phyloP scores from a whole-genome alignment of 768 basidiomycete species.

The Suillus americanus region DNA sequence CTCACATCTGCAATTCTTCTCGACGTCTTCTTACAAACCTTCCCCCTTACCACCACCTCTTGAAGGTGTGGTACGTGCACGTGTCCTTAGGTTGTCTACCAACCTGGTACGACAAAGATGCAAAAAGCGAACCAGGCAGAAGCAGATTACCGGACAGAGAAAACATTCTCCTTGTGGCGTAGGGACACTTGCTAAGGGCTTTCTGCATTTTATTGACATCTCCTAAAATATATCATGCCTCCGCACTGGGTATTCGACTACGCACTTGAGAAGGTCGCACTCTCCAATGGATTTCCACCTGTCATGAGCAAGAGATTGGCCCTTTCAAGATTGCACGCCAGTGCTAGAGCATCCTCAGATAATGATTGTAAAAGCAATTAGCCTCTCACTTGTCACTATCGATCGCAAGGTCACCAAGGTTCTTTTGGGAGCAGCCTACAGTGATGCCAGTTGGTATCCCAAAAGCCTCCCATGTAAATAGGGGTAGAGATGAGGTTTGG shows the following conservation, averaged over 20 bases:
- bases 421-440: conserved; percentile 65
- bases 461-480: conserved; percentile 58
- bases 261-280: conserved; percentile 81
- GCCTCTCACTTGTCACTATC: conserved; percentile 63
- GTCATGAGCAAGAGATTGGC: conserved; percentile 82
- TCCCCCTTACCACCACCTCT: conserved; percentile 26
- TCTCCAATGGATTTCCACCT: conserved; percentile 93
- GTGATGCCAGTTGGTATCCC: conserved; percentile 49
- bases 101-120: conserved; percentile 79
- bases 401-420: conserved; percentile 81
- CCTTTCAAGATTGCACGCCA: conserved; percentile 53
- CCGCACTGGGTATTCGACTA: conserved; percentile 75
- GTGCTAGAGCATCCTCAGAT: conserved; percentile 38
- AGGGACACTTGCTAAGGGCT: conserved; percentile 79
- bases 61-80: conserved; percentile 41
- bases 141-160: conserved; percentile 86
- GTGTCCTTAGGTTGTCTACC: conserved; percentile 57
- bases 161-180: conserved; percentile 41
- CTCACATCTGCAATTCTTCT: conserved; percentile 77
- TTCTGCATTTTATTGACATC: conserved; percentile 83
- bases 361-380: conserved; percentile 3
- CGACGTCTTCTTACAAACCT: conserved; percentile 72
- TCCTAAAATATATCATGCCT: conserved; percentile 82
- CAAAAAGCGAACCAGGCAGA: conserved; percentile 87
- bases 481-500: conserved; percentile 47